phyloP scores from a whole-genome alignment of 202 grass and related monocot species.

The Schoenoplectus tabernaemontani region DNA sequence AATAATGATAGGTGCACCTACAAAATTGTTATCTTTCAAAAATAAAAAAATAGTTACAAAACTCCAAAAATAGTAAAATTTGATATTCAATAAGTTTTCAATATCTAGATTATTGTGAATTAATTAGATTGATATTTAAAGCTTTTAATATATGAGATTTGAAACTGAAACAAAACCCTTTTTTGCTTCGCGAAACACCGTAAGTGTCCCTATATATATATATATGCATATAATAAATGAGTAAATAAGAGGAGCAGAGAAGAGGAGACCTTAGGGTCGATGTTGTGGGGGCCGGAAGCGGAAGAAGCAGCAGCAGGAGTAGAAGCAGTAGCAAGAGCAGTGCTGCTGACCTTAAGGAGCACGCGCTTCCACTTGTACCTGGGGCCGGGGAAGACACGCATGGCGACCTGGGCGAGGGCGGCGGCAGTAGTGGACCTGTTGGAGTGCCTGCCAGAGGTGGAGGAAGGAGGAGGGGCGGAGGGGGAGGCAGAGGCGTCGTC shows the following conservation, averaged over 20 bases:
- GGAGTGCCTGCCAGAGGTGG: not conserved
- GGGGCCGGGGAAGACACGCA: constrained; percentile 28
- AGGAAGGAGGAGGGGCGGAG: not conserved
- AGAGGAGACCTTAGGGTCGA: constrained; percentile 69
- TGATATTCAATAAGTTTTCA: too few species aligned
- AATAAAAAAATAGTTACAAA: too few species aligned
- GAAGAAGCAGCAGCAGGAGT: not conserved
- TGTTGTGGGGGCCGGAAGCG: constrained; percentile 45
- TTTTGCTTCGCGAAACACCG: too few species aligned
- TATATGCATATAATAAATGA: too few species aligned
- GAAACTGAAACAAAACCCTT: too few species aligned
- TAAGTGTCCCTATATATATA: too few species aligned
- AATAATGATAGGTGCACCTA: too few species aligned
- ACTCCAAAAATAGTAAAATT: too few species aligned
- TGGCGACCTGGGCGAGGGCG: constrained; percentile 16
- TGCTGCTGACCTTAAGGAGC: constrained; percentile 75
- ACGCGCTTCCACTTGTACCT: constrained; percentile 96
- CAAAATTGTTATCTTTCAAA: too few species aligned
- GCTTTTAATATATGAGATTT: too few species aligned
- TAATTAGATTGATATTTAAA: too few species aligned
- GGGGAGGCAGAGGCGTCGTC: not conserved
- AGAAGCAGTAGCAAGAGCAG: constrained; percentile 32
- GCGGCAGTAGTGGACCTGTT: constrained; percentile 10
- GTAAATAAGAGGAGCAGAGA: not conserved
- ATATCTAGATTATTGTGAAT: too few species aligned